Base-by-base conservation (phyloP, 2,329 filamentous ascomycete genomes). In the Byssothecium circinans region DNA sequence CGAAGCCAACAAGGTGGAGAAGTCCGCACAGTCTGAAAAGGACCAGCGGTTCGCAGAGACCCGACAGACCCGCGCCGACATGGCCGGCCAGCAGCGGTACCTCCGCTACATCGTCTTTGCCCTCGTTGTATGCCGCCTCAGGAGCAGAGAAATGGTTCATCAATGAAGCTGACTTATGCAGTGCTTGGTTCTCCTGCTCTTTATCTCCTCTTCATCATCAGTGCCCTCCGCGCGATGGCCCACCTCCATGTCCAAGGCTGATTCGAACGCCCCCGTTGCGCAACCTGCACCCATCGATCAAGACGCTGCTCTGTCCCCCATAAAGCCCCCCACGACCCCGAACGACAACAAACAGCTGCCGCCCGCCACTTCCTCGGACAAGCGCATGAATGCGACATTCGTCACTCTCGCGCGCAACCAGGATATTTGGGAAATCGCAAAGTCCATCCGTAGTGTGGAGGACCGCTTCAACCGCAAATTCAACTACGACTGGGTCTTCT, bases 401-500 rank as follows among this genome's bases (percentile, higher is more conserved):
- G 91, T 99, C 43, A 96, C 91, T 18, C 82, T 99, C 52, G 94
- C 94, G 44, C 87, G 94, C 64, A 99, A 99, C 76, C 81, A 78
- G 46, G 94, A 99, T 68, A 77, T 97, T 22, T 99, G 94, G 94
- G 94, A 99, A 41, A 96, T 99, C 67, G 89, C 91, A 53, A 85
- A 90, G 65, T 96, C 91, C 11, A 99, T 99, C 67, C 89, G 94
- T 47, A 89, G 96, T 68, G 85, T 99, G 47, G 94, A 99, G 75
- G 94, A 99, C 73, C 89, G 94, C 67, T 99, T 99, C 84, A 99
- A 99, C 78, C 84, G 85, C 65, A 88, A 92, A 64, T 97, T 88
- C 78, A 86, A 95, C 78, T 99, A 99, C 75, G 92, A 97, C 70
- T 99, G 95, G 95, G 92, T 99, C 43, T 99, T 99, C 77, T 78